phyloP scores from a whole-genome alignment of 371 early-diverging fungal genomes.

The Apophysomyces ossiformis region DNA sequence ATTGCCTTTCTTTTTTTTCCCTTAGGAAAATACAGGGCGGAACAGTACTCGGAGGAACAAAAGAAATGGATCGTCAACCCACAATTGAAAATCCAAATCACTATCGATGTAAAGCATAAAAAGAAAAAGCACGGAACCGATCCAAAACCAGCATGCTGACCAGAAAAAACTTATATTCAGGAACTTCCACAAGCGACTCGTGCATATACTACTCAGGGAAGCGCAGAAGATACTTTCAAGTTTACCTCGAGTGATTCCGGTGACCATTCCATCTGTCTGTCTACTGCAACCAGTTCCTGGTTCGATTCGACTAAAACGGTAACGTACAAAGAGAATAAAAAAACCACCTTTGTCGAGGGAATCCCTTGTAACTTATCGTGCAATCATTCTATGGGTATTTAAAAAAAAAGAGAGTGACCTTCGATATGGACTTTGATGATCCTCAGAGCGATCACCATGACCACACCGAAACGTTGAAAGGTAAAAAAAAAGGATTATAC shows the following conservation, averaged over 20 bases:
- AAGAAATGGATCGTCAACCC: slow-evolving; percentile 74
- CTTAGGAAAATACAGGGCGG: slow-evolving; percentile 80
- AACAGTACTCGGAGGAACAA: slow-evolving; percentile 74
- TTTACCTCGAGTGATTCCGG: slow-evolving; percentile 90
- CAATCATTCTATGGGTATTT: neutral
- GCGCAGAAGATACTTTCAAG: slow-evolving; percentile 76
- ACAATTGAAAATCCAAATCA: slow-evolving; percentile 71
- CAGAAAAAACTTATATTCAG: slow-evolving; percentile 26
- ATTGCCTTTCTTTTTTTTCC: neutral
- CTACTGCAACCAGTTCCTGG: slow-evolving; percentile 64
- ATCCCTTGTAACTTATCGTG: too few relatives aligned
- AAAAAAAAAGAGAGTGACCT: slow-evolving; percentile 46
- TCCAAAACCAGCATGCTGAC: neutral
- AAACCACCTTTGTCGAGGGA: neutral
- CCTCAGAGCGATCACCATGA: slow-evolving; percentile 60
- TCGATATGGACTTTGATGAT: slow-evolving; percentile 84
- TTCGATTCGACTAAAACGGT: slow-evolving; percentile 60
- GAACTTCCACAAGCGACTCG: slow-evolving; percentile 61
- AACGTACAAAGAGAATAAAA: slow-evolving; percentile 16
- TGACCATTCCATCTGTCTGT: slow-evolving; percentile 89
- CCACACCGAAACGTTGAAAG: slow-evolving; percentile 62
- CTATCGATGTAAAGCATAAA: slow-evolving; percentile 65
- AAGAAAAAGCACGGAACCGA: too few relatives aligned
- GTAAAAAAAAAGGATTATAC: slow-evolving; percentile 30
- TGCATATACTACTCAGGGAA: slow-evolving; percentile 77